Evolutionary conservation across 75 land plant species (phyloP).

Genomic region (Picea glauca): DNA sequence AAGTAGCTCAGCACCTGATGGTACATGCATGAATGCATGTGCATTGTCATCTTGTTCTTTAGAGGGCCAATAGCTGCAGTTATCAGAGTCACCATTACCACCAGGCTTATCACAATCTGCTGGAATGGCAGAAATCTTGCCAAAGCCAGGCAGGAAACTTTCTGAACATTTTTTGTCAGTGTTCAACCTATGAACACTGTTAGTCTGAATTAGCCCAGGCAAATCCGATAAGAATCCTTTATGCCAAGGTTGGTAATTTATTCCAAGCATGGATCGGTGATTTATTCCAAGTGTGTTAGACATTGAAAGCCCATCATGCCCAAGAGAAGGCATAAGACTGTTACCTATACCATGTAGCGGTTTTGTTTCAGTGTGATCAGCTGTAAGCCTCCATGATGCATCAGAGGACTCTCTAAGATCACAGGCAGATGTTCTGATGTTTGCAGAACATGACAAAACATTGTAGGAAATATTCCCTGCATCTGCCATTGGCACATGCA

Average conservation of each 20-base stretch:
- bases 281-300: background rate
- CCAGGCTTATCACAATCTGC: background rate
- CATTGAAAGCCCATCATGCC: background rate
- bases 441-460: background rate
- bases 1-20: constrained; percentile 47
- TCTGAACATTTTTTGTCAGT: background rate
- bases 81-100: constrained; percentile 1
- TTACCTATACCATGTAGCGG: background rate
- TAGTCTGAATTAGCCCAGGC: background rate
- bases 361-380: background rate
- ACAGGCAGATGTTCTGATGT: background rate
- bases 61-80: constrained; percentile 3
- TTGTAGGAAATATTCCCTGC: background rate
- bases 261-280: background rate
- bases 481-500: background rate
- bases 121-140: background rate
- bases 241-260: background rate
- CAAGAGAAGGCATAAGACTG: background rate
- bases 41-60: constrained; percentile 1
- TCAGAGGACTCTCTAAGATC: background rate
- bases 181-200: background rate
- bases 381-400: background rate
- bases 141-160: background rate
- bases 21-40: background rate
- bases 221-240: background rate